Evolutionary conservation across 2,329 filamentous ascomycete genomes (phyloP), one percentile per base, ranked within the genome.

Genomic region (Aureobasidium musti): DNA sequence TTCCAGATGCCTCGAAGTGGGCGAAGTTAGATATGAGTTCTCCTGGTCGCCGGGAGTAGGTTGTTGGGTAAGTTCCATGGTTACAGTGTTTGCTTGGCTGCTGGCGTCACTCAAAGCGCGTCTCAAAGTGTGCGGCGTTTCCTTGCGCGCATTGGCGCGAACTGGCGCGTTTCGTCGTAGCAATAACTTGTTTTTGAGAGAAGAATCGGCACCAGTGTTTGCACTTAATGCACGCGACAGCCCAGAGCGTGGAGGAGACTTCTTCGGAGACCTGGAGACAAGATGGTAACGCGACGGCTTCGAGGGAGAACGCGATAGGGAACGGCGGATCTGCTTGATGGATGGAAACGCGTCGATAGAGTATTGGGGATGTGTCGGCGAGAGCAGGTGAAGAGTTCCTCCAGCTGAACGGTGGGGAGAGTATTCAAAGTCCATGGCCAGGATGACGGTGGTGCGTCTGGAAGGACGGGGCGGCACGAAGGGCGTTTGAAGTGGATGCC

Each of bases 251-350:
- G 26, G 75, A 83, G 53, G 81, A 10, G 80, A 79, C 64, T 68
- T 69, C 63, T 70, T 70, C 57, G 80, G 77, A 19, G 80, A 79
- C 68, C 82, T 79, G 14, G 80, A 82, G 41, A 49, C 43, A 63
- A 96, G 81, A 66, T 86, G 84, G 76, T 95, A 94, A 72, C 85
- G 83, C 67, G 84, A 84, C 50, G 82, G 82, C 77, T 95, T 96
- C 37, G 94, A 97, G 13, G 94, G 94, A n/a, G 94, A 97, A 73
- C 92, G 87, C 67, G 93, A 97, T 70, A 97, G 83, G 30, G 94
- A 97, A 72, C 92, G 90, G 70, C 93, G 86, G 67, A 97, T 83
- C 73, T 92, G 91, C 74, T 91, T 87, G 70, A 97, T 90, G 67
- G 91, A 89, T 60, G 91, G 88, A 69, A 90, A 89, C 70, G 91